Percentiles rank a stretch among this genome's conserved stretches.
Conservation (phyloP, 768 basidiomycete species). For the Inosperma sp. region DNA sequence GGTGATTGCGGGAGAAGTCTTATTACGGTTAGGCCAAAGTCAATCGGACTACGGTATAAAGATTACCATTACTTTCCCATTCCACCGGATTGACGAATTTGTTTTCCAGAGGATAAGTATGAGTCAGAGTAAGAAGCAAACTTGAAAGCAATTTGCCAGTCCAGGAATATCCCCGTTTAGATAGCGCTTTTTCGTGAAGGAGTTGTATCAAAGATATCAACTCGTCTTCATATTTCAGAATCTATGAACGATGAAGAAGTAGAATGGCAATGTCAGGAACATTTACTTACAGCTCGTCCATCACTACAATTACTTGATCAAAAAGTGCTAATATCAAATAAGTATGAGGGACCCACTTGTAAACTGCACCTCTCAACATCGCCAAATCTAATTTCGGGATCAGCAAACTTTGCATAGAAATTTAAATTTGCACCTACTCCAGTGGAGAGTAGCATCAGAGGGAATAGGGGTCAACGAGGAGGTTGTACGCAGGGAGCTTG, state of each 20-base stretch:
- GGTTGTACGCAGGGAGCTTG: conserved; percentile 69
- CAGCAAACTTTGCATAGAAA: too few species aligned
- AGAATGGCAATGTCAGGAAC: neutral
- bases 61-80: conserved; percentile 65
- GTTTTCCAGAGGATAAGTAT: conserved; percentile 78
- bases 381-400: conserved; percentile 50
- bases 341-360: conserved; percentile 49
- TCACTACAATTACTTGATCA: conserved; percentile 35
- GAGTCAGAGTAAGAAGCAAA: conserved; percentile 66
- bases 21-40: conserved; percentile 1
- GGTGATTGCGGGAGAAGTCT: conserved; percentile 70
- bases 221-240: conserved; percentile 59
- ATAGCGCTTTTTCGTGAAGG: conserved; percentile 65
- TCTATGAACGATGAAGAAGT: conserved; percentile 31
- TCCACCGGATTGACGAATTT: conserved; percentile 75
- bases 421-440: conserved; percentile 55
- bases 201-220: conserved; percentile 56
- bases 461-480: conserved; percentile 63
- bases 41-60: neutral
- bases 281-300: conserved; percentile 50
- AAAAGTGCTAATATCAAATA: conserved; percentile 6
- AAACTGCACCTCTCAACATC: conserved; percentile 73
- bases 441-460: conserved; percentile 82
- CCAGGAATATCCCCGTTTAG: conserved; percentile 81
- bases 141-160: conserved; percentile 74